Conservation (phyloP, 1,139 yeast genomes). For the Sugiyamaella japonica region DNA sequence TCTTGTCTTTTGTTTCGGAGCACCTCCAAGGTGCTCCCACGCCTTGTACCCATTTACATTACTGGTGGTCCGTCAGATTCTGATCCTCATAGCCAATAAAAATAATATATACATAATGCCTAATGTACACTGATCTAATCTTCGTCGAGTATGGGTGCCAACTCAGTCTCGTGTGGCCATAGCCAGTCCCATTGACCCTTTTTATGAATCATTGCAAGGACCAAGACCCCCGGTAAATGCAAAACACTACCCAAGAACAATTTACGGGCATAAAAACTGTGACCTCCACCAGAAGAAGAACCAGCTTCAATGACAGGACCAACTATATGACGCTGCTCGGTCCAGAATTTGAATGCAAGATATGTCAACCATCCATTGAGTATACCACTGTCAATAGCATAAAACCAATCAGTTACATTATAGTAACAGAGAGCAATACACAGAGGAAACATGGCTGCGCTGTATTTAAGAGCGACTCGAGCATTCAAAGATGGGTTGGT, state of each 20-base stretch:
- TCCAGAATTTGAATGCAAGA: slow-evolving; percentile 81
- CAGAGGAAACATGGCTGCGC: slow-evolving; percentile 86
- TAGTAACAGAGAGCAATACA: slow-evolving; percentile 81
- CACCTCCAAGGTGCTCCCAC: no score
- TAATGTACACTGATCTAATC: neutral
- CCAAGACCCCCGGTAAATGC: slow-evolving; percentile 87
- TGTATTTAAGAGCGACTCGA: slow-evolving; percentile 86
- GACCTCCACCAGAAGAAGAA: slow-evolving; percentile 22
- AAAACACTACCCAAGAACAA: slow-evolving; percentile 94
- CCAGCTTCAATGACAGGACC: slow-evolving; percentile 27
- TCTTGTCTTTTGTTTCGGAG: no score
- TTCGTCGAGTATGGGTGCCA: neutral
- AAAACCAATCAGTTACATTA: slow-evolving; percentile 80
- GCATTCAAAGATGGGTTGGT: slow-evolving; percentile 91
- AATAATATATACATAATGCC: no score
- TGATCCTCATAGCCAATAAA: no score
- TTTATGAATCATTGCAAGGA: slow-evolving; percentile 91
- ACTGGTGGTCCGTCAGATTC: no score
- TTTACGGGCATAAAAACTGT: slow-evolving; percentile 57
- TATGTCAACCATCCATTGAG: slow-evolving; percentile 85
- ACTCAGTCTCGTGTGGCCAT: slow-evolving; percentile 25
- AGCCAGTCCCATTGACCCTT: slow-evolving; percentile 93
- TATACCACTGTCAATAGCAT: slow-evolving; percentile 74
- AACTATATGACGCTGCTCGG: slow-evolving; percentile 33
- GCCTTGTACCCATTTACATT: no score